Percentiles rank a stretch among this genome's conserved stretches.
Evolutionary conservation across 2,329 filamentous ascomycete genomes (phyloP).

Genomic region (Elsinoe perseae): DNA sequence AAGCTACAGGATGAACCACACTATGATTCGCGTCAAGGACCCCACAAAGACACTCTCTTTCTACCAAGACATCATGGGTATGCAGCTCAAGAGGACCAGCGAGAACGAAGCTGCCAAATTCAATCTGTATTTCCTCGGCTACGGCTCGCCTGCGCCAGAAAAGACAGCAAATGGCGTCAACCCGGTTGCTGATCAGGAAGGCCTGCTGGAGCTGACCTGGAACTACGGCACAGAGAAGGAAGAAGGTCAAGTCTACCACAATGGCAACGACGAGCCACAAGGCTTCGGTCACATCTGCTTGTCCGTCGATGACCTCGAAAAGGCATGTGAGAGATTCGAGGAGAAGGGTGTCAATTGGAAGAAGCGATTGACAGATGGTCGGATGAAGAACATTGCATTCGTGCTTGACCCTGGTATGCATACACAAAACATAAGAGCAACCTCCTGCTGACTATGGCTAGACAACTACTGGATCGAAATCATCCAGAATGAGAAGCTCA

Average conservation of each 20-base stretch:
- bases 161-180: constrained; percentile 50
- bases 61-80: constrained; percentile 72
- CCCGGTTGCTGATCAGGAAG: constrained; percentile 62
- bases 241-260: constrained; percentile 74
- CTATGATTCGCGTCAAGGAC: constrained; percentile 87
- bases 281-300: constrained; percentile 92
- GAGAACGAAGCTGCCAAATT: constrained; percentile 67
- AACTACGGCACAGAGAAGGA: constrained; percentile 79
- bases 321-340: constrained; percentile 81
- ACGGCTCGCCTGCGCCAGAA: constrained; percentile 45
- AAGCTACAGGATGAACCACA: constrained; percentile 61
- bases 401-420: constrained; percentile 50
- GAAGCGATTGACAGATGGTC: constrained; percentile 85
- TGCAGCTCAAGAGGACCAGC: constrained; percentile 67
- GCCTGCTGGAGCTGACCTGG: constrained; percentile 85
- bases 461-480: constrained; percentile 76
- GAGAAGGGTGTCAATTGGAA: constrained; percentile 78
- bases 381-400: constrained; percentile 91
- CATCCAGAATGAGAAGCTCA: constrained; percentile 67
- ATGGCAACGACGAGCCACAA: constrained; percentile 84
- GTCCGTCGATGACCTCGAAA: constrained; percentile 78
- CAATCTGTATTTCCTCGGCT: constrained; percentile 89
- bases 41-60: constrained; percentile 41
- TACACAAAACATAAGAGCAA: not conserved
- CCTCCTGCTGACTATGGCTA: constrained; percentile 41